Evolutionary conservation across 345 rosid species (phyloP).

Genomic region (Corchorus olitorius): DNA sequence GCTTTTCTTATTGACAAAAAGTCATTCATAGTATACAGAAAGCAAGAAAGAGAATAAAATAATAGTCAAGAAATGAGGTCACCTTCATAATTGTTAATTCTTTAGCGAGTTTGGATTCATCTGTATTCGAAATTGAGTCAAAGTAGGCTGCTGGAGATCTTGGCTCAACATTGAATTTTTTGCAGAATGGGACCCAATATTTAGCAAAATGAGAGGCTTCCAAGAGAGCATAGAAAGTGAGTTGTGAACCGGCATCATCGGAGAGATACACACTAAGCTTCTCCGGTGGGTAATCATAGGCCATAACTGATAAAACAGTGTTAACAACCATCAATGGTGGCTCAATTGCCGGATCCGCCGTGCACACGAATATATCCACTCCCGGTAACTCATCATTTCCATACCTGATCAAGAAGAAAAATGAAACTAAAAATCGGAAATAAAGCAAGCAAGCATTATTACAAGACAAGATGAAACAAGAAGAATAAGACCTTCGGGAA

Average conservation of each 20-base stretch:
- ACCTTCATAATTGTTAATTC: slow-evolving; percentile 31
- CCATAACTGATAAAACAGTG: slow-evolving; percentile 52
- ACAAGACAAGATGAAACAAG: background rate
- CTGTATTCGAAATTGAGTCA: background rate
- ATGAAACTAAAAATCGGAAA: background rate
- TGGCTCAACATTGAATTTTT: slow-evolving; percentile 38
- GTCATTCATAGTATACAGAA: background rate
- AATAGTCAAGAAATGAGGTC: too few species aligned
- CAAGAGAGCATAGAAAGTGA: slow-evolving; percentile 50
- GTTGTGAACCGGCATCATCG: slow-evolving; percentile 50
- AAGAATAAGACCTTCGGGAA: slow-evolving; percentile 37
- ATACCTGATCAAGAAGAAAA: slow-evolving; percentile 24
- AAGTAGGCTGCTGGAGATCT: slow-evolving; percentile 51
- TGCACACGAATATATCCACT: slow-evolving; percentile 59
- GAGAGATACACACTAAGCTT: slow-evolving; percentile 53
- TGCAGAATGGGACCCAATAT: slow-evolving; percentile 59
- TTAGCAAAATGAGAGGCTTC: slow-evolving; percentile 53
- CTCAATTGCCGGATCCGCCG: slow-evolving; percentile 54
- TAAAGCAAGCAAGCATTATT: background rate
- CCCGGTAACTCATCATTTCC: slow-evolving; percentile 41
- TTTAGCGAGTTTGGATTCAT: background rate
- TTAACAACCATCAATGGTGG: slow-evolving; percentile 53
- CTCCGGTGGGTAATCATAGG: slow-evolving; percentile 46
- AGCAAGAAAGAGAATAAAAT: background rate
- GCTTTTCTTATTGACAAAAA: background rate